A percentile compares a stretch with the other conserved stretches of the same genome.
These are phyloP conservation scores for Flaveria trinervia DNA, from an alignment of 129 eudicot genomes.

Conservation along the genomic window DNA sequence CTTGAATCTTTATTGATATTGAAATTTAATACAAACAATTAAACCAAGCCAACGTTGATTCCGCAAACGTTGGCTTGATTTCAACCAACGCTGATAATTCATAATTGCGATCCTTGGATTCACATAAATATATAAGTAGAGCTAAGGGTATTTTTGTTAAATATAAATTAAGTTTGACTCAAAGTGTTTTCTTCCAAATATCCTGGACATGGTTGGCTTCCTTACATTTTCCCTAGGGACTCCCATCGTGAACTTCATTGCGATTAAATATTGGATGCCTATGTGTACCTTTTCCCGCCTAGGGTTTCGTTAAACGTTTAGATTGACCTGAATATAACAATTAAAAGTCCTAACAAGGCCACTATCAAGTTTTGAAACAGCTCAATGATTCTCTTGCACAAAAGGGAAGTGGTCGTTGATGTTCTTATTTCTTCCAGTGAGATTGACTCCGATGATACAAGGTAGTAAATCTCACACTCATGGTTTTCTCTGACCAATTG, in stretches of 20 bases:
- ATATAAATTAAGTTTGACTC: too few species aligned
- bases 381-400: slow-evolving; percentile 49
- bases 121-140: too few species aligned
- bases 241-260: slow-evolving; percentile 49
- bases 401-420: slow-evolving; percentile 53
- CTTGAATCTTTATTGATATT: too few species aligned
- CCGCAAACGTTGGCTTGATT: too few species aligned
- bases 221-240: neutral
- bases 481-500: slow-evolving; percentile 73
- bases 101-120: too few species aligned
- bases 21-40: too few species aligned
- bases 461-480: slow-evolving; percentile 60
- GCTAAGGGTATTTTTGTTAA: too few species aligned
- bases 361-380: slow-evolving; percentile 44
- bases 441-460: slow-evolving; percentile 51
- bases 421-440: slow-evolving; percentile 70
- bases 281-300: slow-evolving; percentile 45
- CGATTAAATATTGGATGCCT: slow-evolving; percentile 45
- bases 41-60: too few species aligned
- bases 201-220: too few species aligned
- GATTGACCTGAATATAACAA: slow-evolving; percentile 44
- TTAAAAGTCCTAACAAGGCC: slow-evolving; percentile 76
- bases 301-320: slow-evolving; percentile 53
- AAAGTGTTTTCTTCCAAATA: too few species aligned
- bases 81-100: too few species aligned